Percentiles rank a stretch among this genome's conserved stretches.
phyloP scores from a whole-genome alignment of 2,329 filamentous ascomycete species.

The Trichoderma koningiopsis region DNA sequence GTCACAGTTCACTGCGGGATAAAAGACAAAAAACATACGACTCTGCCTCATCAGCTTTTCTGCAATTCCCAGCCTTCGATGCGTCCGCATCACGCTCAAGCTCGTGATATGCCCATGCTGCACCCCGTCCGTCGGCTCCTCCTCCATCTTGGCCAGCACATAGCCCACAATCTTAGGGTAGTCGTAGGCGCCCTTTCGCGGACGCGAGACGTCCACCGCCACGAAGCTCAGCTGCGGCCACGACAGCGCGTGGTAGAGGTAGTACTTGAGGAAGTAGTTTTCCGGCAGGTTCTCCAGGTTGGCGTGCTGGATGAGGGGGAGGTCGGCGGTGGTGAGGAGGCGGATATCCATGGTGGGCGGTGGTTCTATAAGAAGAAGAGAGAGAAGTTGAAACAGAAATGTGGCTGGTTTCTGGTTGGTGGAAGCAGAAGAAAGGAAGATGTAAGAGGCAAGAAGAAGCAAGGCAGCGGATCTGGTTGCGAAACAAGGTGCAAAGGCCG shows the following conservation, averaged over 20 bases:
- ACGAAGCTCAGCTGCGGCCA: slow-evolving; percentile 98
- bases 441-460: neutral
- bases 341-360: slow-evolving; percentile 79
- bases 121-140: slow-evolving; percentile 88
- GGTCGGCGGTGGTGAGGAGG: slow-evolving; percentile 77
- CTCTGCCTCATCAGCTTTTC: slow-evolving; percentile 98
- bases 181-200: slow-evolving; percentile 75
- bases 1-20: neutral
- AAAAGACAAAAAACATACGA: slow-evolving; percentile 63
- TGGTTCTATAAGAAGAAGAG: neutral
- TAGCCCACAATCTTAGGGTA: slow-evolving; percentile 98
- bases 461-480: slow-evolving; percentile 1
- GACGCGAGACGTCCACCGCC: slow-evolving; percentile 85
- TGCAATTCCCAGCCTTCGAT: slow-evolving; percentile 85
- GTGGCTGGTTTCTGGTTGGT: neutral
- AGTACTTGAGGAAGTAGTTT: slow-evolving; percentile 99
- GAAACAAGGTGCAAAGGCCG: slow-evolving; percentile 5
- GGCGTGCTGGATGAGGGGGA: slow-evolving; percentile 92
- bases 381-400: neutral
- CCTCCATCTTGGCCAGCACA: slow-evolving; percentile 99
- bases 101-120: slow-evolving; percentile 96
- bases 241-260: slow-evolving; percentile 96
- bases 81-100: slow-evolving; percentile 93
- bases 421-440: neutral
- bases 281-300: slow-evolving; percentile 99